These are phyloP conservation scores for Parastagonospora nodorum DNA, from an alignment of 2,329 filamentous ascomycete genomes.

Conservation along the genomic window DNA sequence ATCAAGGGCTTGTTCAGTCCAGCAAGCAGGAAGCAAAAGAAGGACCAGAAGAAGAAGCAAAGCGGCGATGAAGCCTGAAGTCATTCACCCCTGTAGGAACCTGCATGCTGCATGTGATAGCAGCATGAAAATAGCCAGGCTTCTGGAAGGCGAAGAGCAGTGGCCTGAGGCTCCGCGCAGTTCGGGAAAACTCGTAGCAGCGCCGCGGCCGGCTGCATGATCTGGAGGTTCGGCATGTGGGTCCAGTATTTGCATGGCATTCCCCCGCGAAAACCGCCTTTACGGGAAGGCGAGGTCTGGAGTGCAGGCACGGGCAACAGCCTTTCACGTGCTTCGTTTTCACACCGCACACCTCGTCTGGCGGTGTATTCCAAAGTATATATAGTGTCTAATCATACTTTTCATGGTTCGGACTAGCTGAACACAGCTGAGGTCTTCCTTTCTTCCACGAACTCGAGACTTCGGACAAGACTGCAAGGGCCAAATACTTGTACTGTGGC, in stretches of 20 bases:
- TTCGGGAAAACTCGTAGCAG: slow-evolving; percentile 32
- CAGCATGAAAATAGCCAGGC: too few species aligned
- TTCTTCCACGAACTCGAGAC: too few species aligned
- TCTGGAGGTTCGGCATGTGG: slow-evolving; percentile 14
- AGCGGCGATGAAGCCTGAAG: slow-evolving; percentile 26
- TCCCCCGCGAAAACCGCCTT: slow-evolving; percentile 26
- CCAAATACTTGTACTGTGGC: too few species aligned
- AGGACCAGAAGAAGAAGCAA: slow-evolving; percentile 31
- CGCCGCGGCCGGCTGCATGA: slow-evolving; percentile 29
- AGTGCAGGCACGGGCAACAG: background rate
- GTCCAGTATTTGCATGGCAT: slow-evolving; percentile 16
- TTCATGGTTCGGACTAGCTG: too few species aligned
- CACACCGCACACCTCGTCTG: too few species aligned
- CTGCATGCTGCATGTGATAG: too few species aligned
- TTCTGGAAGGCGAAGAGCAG: too few species aligned
- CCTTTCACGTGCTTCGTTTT: background rate
- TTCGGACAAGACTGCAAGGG: too few species aligned
- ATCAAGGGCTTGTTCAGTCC: slow-evolving; percentile 44
- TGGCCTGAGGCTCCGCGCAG: background rate
- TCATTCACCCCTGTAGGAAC: too few species aligned
- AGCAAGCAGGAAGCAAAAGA: slow-evolving; percentile 40
- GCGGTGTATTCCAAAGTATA: too few species aligned
- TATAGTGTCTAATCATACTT: too few species aligned
- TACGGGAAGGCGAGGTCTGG: background rate
- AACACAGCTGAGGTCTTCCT: too few species aligned